Conservation (phyloP, 2,329 filamentous ascomycete species). For the Phyllachora maydis region DNA sequence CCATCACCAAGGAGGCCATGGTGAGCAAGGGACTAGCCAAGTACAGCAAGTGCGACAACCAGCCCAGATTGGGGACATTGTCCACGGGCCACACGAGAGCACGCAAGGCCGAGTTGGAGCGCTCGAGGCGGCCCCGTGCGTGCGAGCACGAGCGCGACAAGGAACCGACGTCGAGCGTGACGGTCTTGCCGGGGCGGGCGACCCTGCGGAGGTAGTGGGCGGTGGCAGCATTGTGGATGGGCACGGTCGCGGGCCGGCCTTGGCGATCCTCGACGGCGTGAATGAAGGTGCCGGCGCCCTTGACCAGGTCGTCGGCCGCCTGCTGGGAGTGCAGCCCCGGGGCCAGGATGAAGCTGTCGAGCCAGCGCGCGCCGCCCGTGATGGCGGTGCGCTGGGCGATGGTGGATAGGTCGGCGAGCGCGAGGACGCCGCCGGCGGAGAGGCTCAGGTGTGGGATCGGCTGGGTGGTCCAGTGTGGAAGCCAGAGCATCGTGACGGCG, state of each 20-base stretch:
- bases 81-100: conserved; percentile 11
- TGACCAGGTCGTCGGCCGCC: conserved; percentile 25
- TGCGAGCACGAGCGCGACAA: too few relatives aligned
- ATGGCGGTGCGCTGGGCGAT: conserved; percentile 33
- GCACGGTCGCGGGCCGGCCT: conserved; percentile 11
- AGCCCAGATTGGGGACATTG: conserved; percentile 15
- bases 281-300: conserved; percentile 10
- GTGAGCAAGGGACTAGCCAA: conserved; percentile 25
- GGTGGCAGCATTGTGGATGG: conserved; percentile 28
- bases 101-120: too few relatives aligned
- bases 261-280: conserved; percentile 14
- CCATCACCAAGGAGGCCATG: conserved; percentile 17
- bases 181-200: conserved; percentile 29
- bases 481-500: conserved; percentile 4
- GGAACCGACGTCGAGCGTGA: conserved; percentile 35
- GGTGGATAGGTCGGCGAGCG: conserved; percentile 35
- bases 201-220: conserved; percentile 32
- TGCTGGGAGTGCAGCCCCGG: conserved; percentile 42
- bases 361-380: conserved; percentile 31
- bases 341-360: conserved; percentile 34
- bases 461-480: conserved; percentile 20
- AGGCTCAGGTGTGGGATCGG: conserved; percentile 23
- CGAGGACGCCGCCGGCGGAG: conserved; percentile 31
- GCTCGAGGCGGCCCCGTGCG: too few relatives aligned
- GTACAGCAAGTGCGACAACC: conserved; percentile 26